Percentiles rank a stretch among this genome's conserved stretches.
Evolutionary conservation across 257 asterid species (phyloP).

Genomic region (Ophiorrhiza pumila): DNA sequence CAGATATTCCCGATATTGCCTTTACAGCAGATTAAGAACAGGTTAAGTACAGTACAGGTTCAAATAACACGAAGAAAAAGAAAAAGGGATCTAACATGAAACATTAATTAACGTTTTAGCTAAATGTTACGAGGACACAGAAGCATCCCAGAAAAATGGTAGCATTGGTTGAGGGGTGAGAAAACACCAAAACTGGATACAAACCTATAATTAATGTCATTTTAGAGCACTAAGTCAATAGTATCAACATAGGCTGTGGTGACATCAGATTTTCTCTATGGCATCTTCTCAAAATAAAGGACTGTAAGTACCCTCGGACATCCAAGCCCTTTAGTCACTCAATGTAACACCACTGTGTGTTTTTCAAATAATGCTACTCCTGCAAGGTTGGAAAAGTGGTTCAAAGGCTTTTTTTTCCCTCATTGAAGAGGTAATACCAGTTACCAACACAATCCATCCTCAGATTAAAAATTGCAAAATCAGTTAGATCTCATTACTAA

Average conservation of each 20-base stretch:
- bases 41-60: neutral
- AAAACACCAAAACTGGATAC: neutral
- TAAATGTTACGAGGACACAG: neutral
- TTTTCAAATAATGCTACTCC: neutral
- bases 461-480: neutral
- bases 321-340: neutral
- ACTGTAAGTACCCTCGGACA: neutral
- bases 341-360: neutral
- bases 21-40: slow-evolving; percentile 34
- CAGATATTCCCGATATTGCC: slow-evolving; percentile 75
- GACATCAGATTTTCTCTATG: neutral
- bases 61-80: neutral
- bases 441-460: neutral
- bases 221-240: neutral
- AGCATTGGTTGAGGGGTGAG: neutral
- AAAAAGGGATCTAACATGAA: neutral
- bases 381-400: neutral
- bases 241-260: neutral
- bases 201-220: neutral
- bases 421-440: neutral
- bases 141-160: neutral
- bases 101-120: neutral
- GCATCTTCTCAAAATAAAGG: neutral
- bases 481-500: neutral
- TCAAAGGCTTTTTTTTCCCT: neutral